Base-by-base conservation (phyloP, 2,329 filamentous ascomycete genomes). In the Lasiodiplodia sp. region DNA sequence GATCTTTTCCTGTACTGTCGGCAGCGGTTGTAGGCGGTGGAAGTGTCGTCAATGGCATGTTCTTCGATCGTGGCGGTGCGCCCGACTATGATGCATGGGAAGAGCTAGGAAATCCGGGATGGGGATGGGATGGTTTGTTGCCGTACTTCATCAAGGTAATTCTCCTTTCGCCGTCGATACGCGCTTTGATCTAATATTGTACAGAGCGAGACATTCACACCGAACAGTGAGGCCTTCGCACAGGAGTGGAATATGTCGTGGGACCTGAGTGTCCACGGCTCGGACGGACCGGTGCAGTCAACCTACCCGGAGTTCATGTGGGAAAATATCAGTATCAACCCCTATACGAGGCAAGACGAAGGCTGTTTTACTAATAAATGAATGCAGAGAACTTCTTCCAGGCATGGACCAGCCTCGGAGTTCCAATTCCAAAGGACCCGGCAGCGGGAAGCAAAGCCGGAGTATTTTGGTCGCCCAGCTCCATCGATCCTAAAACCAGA, bases 11-110 rank as follows among this genome's bases (percentile, higher is more conserved):
- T 3, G 82, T 84, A 55, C 81, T 81, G 28, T 79, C 84, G 6
- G 85, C 83, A 40, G 83, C 83, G 63, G 82, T 85, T 0, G 77
- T 87, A 0, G 85, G 85, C 5, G 85, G 85, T 11, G 82, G 81
- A 16, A 83, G 77, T 11, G 78, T 82, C 0, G 69, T 86, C 37
- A 85, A 86, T 70, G 81, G 83, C 40, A 73, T 76, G n/a, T 73
- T 74, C 53, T 77, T 75, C 75, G 77, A 78, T 66, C 76, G 77
- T 14, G 75, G 72, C 14, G 72, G 70, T 14, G 71, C 71, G 7
- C 69, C 72, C 52, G 78, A 80, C 51, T 74, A 77, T 25, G 72
- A 78, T 70, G 74, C 74, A 6, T 78, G 76, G 76, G 75, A 77
- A 69, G 70, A 71, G 55, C 69, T 78, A 2, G 76, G 76, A 3